Conservation (phyloP, 495 filamentous ascomycete species). For the Annulohypoxylon bovei region DNA sequence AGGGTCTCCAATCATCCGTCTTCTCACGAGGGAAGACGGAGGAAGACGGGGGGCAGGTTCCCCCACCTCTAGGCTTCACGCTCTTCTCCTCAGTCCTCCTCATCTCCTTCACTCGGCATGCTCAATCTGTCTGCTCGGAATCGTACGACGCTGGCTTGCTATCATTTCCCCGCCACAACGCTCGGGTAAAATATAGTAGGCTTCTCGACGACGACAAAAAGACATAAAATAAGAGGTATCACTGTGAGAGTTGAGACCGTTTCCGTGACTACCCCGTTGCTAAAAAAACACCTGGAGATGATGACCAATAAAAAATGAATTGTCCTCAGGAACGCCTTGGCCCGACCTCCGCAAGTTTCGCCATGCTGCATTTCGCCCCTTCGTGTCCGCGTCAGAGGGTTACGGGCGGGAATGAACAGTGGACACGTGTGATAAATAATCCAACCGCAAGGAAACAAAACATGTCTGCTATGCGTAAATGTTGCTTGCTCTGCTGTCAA, state of each 20-base stretch:
- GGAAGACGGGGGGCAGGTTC: too few species aligned
- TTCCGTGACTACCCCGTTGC: slow-evolving; percentile 20
- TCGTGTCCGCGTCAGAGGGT: slow-evolving; percentile 39
- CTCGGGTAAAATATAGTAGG: slow-evolving; percentile 4
- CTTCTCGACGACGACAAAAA: slow-evolving; percentile 9
- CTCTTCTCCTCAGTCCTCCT: neutral
- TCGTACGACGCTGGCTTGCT: neutral
- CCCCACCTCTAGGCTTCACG: neutral
- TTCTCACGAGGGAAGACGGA: neutral
- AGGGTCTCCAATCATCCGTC: neutral
- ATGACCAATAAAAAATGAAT: neutral
- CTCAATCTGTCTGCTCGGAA: slow-evolving; percentile 30
- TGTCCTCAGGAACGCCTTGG: slow-evolving; percentile 33
- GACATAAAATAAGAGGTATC: slow-evolving; percentile 41
- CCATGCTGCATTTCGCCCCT: slow-evolving; percentile 36
- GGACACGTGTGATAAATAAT: slow-evolving; percentile 19
- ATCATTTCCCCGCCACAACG: neutral
- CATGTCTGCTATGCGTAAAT: slow-evolving; percentile 6
- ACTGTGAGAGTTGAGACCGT: slow-evolving; percentile 16
- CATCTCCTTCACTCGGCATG: slow-evolving; percentile 16
- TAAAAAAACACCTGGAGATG: slow-evolving; percentile 15
- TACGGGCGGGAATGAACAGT: slow-evolving; percentile 27
- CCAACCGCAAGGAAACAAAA: slow-evolving; percentile 23
- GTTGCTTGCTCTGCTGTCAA: slow-evolving; percentile 1
- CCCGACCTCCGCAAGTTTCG: slow-evolving; percentile 26